phyloP scores from a whole-genome alignment of 78 protist species.

The Salpingoeca rosetta region DNA sequence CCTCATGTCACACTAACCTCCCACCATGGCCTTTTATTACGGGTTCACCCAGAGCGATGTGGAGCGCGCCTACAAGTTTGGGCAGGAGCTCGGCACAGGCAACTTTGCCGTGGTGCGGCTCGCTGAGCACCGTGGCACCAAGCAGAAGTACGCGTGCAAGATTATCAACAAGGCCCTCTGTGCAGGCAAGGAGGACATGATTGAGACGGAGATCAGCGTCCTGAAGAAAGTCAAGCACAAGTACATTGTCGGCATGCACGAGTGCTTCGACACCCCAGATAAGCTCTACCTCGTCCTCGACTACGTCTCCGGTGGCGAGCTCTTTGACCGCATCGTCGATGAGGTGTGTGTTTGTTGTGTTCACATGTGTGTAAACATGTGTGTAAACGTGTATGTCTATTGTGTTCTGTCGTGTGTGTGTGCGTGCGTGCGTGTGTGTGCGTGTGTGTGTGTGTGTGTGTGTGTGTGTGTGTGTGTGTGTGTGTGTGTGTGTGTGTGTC shows the following conservation, averaged over 20 bases:
- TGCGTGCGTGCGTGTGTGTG: no score
- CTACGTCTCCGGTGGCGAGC: constrained; percentile 41
- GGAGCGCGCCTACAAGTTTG: constrained; percentile 21
- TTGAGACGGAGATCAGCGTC: constrained; percentile 25
- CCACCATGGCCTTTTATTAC: no score
- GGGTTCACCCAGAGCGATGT: constrained; percentile 16
- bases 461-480: no score
- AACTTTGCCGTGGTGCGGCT: constrained; percentile 25
- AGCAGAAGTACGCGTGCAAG: constrained; percentile 18
- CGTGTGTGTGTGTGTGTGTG: no score
- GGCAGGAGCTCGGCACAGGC: constrained; percentile 29
- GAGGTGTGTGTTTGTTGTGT: no score
- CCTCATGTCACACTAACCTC: no score
- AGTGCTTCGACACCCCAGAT: constrained; percentile 22
- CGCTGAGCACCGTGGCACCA: background rate
- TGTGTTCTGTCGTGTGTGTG: no score
- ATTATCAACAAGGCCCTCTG: constrained; percentile 15
- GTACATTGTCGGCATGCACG: constrained; percentile 25
- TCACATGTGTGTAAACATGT: no score
- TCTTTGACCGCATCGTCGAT: constrained; percentile 51
- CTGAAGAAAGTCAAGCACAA: constrained; percentile 18
- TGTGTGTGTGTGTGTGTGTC: background rate
- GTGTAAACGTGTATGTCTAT: no score
- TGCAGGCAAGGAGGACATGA: constrained; percentile 21
- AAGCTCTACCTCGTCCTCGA: constrained; percentile 30